These are phyloP conservation scores for Periconia digitata DNA, from an alignment of 2,329 filamentous ascomycete species.

Conservation along the genomic window DNA sequence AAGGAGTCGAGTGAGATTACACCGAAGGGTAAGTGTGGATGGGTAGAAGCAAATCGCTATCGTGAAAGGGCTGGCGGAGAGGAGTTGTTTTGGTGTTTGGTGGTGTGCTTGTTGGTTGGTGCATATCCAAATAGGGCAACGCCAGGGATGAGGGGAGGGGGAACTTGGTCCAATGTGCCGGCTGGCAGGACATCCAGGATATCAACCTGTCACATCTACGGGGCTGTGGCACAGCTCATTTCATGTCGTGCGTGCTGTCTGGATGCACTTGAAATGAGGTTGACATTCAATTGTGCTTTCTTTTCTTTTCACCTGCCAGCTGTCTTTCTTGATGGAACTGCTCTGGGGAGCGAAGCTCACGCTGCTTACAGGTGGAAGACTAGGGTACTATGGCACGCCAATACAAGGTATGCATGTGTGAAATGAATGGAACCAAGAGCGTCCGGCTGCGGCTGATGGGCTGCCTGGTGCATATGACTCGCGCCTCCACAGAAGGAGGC, in stretches of 20 bases:
- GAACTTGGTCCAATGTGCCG: constrained; percentile 10
- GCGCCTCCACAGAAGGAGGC: not conserved
- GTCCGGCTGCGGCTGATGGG: constrained; percentile 5
- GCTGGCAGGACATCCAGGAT: not conserved
- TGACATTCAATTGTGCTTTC: too few species aligned
- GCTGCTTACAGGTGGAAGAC: not conserved
- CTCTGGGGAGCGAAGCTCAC: not conserved
- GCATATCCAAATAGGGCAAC: constrained; percentile 10
- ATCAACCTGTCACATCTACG: constrained; percentile 11
- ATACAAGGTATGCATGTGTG: not conserved
- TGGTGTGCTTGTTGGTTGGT: constrained; percentile 14
- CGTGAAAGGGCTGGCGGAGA: not conserved
- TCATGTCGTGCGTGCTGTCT: not conserved
- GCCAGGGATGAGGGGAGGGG: constrained; percentile 18
- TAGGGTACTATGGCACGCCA: not conserved
- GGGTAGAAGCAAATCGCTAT: constrained; percentile 1
- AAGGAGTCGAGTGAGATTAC: not conserved
- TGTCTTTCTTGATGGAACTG: too few species aligned
- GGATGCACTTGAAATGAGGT: too few species aligned
- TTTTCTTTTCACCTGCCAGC: too few species aligned
- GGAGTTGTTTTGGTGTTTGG: constrained; percentile 12
- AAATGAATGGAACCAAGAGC: constrained; percentile 3
- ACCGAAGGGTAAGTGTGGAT: not conserved
- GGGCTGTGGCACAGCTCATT: constrained; percentile 17
- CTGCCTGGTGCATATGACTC: not conserved